phyloP scores from a whole-genome alignment of 192 early-diverging fungal genomes.

The Coemansia sp. region DNA sequence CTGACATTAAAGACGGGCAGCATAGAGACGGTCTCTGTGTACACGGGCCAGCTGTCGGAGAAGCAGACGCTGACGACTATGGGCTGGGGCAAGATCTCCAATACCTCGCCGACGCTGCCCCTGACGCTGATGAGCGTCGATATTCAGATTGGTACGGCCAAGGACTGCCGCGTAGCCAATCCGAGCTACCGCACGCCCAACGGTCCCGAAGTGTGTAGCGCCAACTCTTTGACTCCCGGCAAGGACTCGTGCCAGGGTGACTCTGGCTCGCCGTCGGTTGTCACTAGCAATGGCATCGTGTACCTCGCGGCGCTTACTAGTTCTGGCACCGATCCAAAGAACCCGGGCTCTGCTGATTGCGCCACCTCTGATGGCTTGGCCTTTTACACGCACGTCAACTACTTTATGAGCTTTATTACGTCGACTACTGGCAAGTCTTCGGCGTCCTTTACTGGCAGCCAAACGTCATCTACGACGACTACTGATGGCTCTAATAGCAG shows the following conservation, averaged over 20 bases:
- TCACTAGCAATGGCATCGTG: conserved; percentile 6
- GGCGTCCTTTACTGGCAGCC: conserved; percentile 1
- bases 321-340: conserved; percentile 28
- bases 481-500: not conserved
- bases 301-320: conserved; percentile 41
- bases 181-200: conserved; percentile 23
- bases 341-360: conserved; percentile 33
- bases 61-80: conserved; percentile 34
- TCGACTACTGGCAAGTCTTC: conserved; percentile 1
- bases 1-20: not conserved
- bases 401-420: conserved; percentile 42
- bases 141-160: conserved; percentile 26
- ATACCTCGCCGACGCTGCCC: conserved; percentile 17
- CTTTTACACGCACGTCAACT: conserved; percentile 50
- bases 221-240: conserved; percentile 47
- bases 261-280: conserved; percentile 40
- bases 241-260: conserved; percentile 56
- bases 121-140: conserved; percentile 24
- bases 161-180: conserved; percentile 17
- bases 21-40: conserved; percentile 11
- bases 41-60: conserved; percentile 23
- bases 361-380: conserved; percentile 35
- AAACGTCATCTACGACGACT: not conserved
- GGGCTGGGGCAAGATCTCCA: conserved; percentile 52
- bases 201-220: conserved; percentile 42